Evolutionary conservation across 305 asterid species (phyloP).

Genomic region (Solanum aculeatissimum): DNA sequence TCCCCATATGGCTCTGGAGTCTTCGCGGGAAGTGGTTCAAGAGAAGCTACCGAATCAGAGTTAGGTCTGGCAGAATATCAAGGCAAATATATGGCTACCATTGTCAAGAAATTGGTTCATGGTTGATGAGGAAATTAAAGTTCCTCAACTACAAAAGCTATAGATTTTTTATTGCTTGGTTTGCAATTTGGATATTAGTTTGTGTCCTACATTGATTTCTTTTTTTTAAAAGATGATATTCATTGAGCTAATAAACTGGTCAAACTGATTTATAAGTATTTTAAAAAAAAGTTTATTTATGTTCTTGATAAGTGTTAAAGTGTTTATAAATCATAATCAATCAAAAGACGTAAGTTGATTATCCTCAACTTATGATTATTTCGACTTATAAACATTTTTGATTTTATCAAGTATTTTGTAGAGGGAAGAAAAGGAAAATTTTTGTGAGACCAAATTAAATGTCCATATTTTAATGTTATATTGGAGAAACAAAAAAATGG

Average conservation of each 20-base stretch:
- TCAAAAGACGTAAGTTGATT: neutral
- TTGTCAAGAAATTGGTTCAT: conserved; percentile 46
- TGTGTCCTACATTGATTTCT: neutral
- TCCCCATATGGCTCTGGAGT: conserved; percentile 92
- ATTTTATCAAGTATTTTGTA: too few relatives aligned
- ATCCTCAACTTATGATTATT: too few relatives aligned
- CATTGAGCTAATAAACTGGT: neutral
- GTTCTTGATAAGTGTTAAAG: neutral
- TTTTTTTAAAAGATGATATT: neutral
- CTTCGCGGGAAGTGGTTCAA: conserved; percentile 75
- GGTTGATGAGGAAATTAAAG: conserved; percentile 8
- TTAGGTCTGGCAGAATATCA: conserved; percentile 85
- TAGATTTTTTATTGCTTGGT: neutral
- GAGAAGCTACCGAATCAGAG: conserved; percentile 60
- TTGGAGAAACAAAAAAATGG: too few relatives aligned
- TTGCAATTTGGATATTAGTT: neutral
- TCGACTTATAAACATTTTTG: too few relatives aligned
- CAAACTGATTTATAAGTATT: too few relatives aligned
- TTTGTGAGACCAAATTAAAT: too few relatives aligned
- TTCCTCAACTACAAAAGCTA: neutral
- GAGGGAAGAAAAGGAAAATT: too few relatives aligned
- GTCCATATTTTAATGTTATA: too few relatives aligned
- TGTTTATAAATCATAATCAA: too few relatives aligned
- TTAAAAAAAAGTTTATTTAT: too few relatives aligned
- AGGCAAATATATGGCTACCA: conserved; percentile 78